Conservation (phyloP, 768 basidiomycete genomes). For the Amanita exitialis region DNA sequence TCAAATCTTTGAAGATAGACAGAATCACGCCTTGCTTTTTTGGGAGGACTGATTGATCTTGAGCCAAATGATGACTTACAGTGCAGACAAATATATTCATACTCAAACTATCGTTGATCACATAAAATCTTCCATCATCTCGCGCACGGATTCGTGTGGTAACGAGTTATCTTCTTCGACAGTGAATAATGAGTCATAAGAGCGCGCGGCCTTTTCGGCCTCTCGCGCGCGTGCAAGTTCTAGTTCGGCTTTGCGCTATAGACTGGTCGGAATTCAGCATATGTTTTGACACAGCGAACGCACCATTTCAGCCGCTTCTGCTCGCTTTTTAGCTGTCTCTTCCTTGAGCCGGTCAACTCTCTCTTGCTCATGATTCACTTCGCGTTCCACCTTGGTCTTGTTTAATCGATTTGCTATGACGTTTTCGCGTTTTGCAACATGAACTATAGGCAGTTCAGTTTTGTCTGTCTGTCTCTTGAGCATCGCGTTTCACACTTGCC, state of each 20-base stretch:
- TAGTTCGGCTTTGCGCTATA: constrained; percentile 68
- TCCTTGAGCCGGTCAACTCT: constrained; percentile 70
- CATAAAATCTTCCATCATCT: constrained; percentile 88
- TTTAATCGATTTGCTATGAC: constrained; percentile 84
- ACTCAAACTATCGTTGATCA: constrained; percentile 21
- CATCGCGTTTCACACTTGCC: constrained; percentile 26
- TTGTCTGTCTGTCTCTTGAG: not conserved
- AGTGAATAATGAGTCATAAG: constrained; percentile 74
- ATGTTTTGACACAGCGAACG: not conserved
- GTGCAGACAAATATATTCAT: not conserved
- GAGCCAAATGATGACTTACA: not conserved
- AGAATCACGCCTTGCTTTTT: too few species aligned
- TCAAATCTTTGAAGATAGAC: not conserved
- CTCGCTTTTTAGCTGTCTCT: constrained; percentile 57
- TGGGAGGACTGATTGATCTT: not conserved
- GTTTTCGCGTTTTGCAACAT: constrained; percentile 79
- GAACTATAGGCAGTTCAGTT: constrained; percentile 32
- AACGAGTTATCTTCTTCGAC: constrained; percentile 48
- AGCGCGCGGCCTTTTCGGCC: constrained; percentile 80
- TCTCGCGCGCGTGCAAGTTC: constrained; percentile 70
- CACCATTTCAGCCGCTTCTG: constrained; percentile 61
- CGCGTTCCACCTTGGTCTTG: constrained; percentile 81
- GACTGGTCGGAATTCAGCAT: not conserved
- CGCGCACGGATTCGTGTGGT: constrained; percentile 51
- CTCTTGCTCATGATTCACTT: constrained; percentile 89